Percentiles rank a stretch among this genome's conserved stretches.
These are phyloP conservation scores for Fusarium beomiforme DNA, from an alignment of 2,329 filamentous ascomycete genomes.

Conservation along the genomic window DNA sequence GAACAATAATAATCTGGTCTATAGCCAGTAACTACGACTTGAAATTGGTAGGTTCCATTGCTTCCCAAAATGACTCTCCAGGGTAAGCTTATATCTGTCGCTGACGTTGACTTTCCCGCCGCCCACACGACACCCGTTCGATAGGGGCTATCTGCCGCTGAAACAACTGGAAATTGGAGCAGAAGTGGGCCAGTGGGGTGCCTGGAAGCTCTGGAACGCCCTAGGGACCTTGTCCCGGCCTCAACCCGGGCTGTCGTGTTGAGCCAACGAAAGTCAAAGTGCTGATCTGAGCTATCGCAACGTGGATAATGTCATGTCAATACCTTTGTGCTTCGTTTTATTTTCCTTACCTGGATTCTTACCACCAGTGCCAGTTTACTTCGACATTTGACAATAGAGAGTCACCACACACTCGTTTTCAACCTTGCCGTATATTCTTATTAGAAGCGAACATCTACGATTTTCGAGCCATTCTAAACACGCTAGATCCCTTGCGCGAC, in stretches of 20 bases:
- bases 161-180: constrained; percentile 1
- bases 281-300: constrained; percentile 38
- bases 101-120: neutral
- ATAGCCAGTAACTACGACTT: neutral
- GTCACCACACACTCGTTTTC: constrained; percentile 28
- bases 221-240: constrained; percentile 4
- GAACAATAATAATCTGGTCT: neutral
- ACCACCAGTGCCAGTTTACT: constrained; percentile 1
- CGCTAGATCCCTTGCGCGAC: constrained; percentile 27
- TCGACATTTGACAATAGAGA: constrained; percentile 23
- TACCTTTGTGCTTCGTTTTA: constrained; percentile 19
- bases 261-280: constrained; percentile 30
- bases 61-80: neutral
- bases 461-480: constrained; percentile 6
- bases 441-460: constrained; percentile 9
- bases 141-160: constrained; percentile 15
- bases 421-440: neutral
- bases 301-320: constrained; percentile 37
- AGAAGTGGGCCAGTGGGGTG: constrained; percentile 1
- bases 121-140: neutral
- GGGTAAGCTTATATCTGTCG: constrained; percentile 1
- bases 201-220: constrained; percentile 2
- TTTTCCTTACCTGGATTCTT: constrained; percentile 20
- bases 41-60: no score
- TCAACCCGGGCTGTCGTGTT: constrained; percentile 3